These are phyloP conservation scores for Prunus salicina DNA, from an alignment of 306 rosid genomes.

Conservation along the genomic window DNA sequence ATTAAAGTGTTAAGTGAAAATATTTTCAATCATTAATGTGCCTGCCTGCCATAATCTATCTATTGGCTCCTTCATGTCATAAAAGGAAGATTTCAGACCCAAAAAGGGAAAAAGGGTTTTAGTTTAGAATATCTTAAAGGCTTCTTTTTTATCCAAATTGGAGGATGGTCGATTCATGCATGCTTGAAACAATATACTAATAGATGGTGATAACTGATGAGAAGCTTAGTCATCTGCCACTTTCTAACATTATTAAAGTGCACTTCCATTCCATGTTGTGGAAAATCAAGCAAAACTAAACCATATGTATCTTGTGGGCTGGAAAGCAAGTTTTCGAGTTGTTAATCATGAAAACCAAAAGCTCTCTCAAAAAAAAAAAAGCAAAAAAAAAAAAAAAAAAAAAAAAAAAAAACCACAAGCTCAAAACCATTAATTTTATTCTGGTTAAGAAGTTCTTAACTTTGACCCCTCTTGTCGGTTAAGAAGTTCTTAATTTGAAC, in stretches of 20 bases:
- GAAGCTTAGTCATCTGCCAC: too few relatives aligned
- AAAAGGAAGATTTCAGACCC: too few relatives aligned
- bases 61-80: too few relatives aligned
- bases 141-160: background rate
- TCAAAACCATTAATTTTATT: background rate
- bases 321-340: background rate
- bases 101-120: too few relatives aligned
- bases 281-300: background rate
- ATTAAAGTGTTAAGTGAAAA: too few relatives aligned
- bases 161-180: background rate
- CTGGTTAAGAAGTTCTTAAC: background rate
- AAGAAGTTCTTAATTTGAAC: background rate
- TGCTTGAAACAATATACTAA: background rate
- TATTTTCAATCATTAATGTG: too few relatives aligned
- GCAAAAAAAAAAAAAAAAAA: background rate
- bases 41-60: too few relatives aligned
- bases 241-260: too few relatives aligned
- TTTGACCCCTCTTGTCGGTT: background rate
- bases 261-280: too few relatives aligned
- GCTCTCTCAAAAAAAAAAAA: too few relatives aligned
- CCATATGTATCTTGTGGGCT: background rate
- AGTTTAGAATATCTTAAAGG: too few relatives aligned
- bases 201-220: too few relatives aligned
- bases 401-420: background rate
- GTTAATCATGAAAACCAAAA: background rate